These are phyloP conservation scores for Geopyxis carbonaria DNA, from an alignment of 495 filamentous ascomycete species.

Conservation along the genomic window DNA sequence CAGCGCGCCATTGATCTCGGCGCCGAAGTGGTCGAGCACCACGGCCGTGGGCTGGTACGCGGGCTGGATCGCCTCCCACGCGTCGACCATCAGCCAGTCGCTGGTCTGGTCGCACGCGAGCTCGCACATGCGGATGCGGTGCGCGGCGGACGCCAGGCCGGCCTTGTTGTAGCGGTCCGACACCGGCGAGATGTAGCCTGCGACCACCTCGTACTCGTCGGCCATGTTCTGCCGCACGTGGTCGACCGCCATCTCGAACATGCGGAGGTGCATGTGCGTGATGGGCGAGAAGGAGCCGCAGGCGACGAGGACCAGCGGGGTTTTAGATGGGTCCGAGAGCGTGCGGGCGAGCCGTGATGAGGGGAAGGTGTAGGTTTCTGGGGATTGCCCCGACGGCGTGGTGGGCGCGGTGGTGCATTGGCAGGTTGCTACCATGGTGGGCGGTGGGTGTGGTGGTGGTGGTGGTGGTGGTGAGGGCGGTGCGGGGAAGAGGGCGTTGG, in stretches of 20 bases:
- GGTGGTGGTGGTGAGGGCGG: too few species aligned
- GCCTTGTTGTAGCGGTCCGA: conserved; percentile 84
- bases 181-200: conserved; percentile 64
- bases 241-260: conserved; percentile 85
- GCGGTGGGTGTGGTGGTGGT: too few species aligned
- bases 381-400: conserved; percentile 3
- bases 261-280: conserved; percentile 76
- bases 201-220: conserved; percentile 71
- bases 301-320: conserved; percentile 65
- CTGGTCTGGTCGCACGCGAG: conserved; percentile 60
- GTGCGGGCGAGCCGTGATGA: conserved; percentile 46
- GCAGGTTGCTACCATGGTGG: too few species aligned
- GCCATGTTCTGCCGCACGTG: conserved; percentile 45
- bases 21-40: conserved; percentile 73
- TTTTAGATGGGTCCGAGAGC: conserved; percentile 53
- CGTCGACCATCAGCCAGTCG: conserved; percentile 73
- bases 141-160: conserved; percentile 57
- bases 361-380: conserved; percentile 49
- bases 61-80: conserved; percentile 55
- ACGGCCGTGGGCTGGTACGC: conserved; percentile 76
- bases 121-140: conserved; percentile 56
- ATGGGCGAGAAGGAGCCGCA: conserved; percentile 83
- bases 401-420: conserved; percentile 1
- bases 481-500: too few species aligned
- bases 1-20: conserved; percentile 68